Evolutionary conservation across 345 rosid genomes (phyloP).

Genomic region (Pistacia integerrima): DNA sequence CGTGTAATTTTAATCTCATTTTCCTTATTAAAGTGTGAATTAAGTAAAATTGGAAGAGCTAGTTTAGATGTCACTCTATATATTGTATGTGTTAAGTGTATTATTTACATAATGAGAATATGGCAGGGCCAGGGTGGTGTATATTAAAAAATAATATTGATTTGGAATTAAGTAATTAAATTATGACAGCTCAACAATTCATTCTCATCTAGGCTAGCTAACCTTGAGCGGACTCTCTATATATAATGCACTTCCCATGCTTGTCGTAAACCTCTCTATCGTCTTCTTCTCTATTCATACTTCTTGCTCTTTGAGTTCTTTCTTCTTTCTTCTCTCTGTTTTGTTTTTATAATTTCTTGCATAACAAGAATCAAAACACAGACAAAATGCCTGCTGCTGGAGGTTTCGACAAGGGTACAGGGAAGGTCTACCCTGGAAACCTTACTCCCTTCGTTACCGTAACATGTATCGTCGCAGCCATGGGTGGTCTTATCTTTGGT

Average conservation of each 20-base stretch:
- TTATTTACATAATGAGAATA: too few relatives aligned
- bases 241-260: conserved; percentile 28
- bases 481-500: conserved; percentile 98
- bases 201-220: background rate
- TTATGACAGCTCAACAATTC: conserved; percentile 41
- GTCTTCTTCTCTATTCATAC: background rate
- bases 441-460: conserved; percentile 72
- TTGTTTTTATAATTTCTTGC: background rate
- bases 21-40: too few relatives aligned
- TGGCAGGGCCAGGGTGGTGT: too few relatives aligned
- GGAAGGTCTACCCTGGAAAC: conserved; percentile 78
- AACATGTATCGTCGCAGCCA: conserved; percentile 92
- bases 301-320: background rate
- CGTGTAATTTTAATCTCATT: conserved; percentile 22
- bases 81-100: too few relatives aligned
- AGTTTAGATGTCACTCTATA: too few relatives aligned
- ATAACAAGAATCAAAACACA: background rate
- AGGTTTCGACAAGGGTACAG: conserved; percentile 52
- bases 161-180: background rate
- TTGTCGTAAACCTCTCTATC: conserved; percentile 16
- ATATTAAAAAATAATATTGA: background rate
- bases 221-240: conserved; percentile 4
- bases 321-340: background rate
- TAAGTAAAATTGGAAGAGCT: too few relatives aligned
- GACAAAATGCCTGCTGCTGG: conserved; percentile 54